Conservation (phyloP, 345 rosid genomes). For the Aethionema arabicum region DNA sequence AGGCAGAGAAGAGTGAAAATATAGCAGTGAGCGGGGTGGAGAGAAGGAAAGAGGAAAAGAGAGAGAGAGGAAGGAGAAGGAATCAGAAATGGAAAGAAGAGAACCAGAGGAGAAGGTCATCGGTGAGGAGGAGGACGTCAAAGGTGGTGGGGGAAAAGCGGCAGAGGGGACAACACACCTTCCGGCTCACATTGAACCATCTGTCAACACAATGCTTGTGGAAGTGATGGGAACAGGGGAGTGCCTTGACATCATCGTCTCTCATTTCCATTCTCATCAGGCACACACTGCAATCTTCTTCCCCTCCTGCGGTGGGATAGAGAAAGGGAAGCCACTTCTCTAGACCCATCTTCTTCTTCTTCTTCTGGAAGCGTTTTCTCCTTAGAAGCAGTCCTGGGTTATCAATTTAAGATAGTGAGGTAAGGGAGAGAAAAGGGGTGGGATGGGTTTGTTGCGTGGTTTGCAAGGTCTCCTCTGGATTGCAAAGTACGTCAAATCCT, state of each 20-base stretch:
- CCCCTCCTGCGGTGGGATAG: constrained; percentile 27
- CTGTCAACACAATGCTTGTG: constrained; percentile 62
- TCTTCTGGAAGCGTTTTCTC: constrained; percentile 4
- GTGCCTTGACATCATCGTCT: constrained; percentile 40
- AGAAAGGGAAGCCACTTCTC: constrained; percentile 33
- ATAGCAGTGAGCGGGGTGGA: neutral
- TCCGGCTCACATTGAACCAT: constrained; percentile 58
- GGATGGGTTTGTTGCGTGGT: constrained; percentile 36
- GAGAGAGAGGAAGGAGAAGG: neutral
- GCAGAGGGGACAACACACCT: constrained; percentile 70
- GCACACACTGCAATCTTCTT: constrained; percentile 67
- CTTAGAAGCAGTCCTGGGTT: neutral
- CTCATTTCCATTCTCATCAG: constrained; percentile 45
- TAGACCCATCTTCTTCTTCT: constrained; percentile 27
- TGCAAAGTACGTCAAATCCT: constrained; percentile 35
- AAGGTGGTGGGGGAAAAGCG: constrained; percentile 43
- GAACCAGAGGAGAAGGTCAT: constrained; percentile 62
- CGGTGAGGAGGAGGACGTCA: constrained; percentile 38
- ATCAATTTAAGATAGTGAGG: constrained; percentile 34
- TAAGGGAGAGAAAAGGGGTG: constrained; percentile 8
- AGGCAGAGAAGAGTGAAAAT: neutral
- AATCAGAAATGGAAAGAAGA: constrained; percentile 48
- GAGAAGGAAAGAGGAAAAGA: neutral
- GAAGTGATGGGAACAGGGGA: constrained; percentile 74
- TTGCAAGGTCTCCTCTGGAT: constrained; percentile 31